Conservation (phyloP, 768 basidiomycete genomes). For the Suillus placidus region DNA sequence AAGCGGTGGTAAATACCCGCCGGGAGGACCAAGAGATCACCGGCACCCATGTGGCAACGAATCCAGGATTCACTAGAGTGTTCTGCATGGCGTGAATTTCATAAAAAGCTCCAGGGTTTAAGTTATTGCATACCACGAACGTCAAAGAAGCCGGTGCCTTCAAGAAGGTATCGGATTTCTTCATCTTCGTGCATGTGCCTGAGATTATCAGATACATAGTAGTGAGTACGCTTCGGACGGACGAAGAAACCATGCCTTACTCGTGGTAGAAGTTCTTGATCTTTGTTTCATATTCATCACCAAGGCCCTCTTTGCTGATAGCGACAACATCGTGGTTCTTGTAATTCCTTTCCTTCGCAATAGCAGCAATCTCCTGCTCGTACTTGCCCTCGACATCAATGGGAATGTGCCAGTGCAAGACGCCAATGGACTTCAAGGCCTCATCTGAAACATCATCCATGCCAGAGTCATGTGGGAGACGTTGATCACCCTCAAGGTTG, state of each 20-base stretch:
- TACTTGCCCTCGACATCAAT: slow-evolving; percentile 51
- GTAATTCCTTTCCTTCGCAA: slow-evolving; percentile 74
- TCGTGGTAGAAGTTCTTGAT: slow-evolving; percentile 85
- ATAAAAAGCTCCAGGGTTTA: neutral
- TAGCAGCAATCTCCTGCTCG: slow-evolving; percentile 54
- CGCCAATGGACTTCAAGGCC: slow-evolving; percentile 58
- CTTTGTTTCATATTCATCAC: slow-evolving; percentile 80
- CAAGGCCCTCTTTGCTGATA: slow-evolving; percentile 75
- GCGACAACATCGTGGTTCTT: slow-evolving; percentile 83
- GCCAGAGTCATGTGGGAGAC: slow-evolving; percentile 73
- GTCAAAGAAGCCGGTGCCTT: slow-evolving; percentile 91
- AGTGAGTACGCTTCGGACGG: neutral
- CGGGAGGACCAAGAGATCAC: slow-evolving; percentile 85
- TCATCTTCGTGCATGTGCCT: slow-evolving; percentile 97
- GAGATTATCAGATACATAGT: neutral
- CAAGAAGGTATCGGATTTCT: slow-evolving; percentile 81
- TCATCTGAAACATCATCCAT: slow-evolving; percentile 49
- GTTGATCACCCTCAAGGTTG: slow-evolving; percentile 77
- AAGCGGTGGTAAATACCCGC: slow-evolving; percentile 93
- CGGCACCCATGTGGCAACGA: slow-evolving; percentile 70
- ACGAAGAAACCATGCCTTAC: slow-evolving; percentile 48
- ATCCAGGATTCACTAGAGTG: slow-evolving; percentile 75
- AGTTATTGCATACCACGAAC: slow-evolving; percentile 65
- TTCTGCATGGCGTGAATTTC: slow-evolving; percentile 43
- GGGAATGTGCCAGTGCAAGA: slow-evolving; percentile 69